Evolutionary conservation across 441 rosid species (phyloP).

Genomic region (Theobroma grandiflorum): DNA sequence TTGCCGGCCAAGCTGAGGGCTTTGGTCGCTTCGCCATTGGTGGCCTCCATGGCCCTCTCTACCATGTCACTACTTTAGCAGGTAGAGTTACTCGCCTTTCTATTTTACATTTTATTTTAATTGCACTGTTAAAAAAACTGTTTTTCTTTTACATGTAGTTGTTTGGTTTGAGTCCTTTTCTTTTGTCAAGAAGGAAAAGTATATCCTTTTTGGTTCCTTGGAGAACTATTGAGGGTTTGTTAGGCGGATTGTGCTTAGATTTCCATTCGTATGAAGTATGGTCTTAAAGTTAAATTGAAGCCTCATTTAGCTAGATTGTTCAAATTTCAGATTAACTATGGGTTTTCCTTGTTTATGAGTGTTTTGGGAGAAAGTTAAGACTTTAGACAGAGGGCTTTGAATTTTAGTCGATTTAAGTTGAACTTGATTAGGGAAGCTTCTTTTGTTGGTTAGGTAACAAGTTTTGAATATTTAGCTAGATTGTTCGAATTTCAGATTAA

Average conservation of each 20-base stretch:
- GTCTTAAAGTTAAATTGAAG: neutral
- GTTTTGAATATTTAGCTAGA: neutral
- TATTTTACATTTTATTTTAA: neutral
- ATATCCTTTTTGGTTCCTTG: neutral
- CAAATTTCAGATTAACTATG: neutral
- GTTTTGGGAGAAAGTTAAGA: neutral
- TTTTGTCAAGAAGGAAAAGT: neutral
- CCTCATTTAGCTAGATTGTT: neutral
- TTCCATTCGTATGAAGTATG: neutral
- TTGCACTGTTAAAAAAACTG: neutral
- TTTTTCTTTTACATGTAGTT: neutral
- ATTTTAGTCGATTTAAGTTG: neutral
- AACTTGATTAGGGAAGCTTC: neutral
- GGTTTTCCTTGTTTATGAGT: neutral
- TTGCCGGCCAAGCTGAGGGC: slow-evolving; percentile 87
- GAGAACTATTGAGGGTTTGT: neutral
- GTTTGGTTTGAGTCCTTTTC: neutral
- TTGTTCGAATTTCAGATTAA: neutral
- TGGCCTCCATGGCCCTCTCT: slow-evolving; percentile 74
- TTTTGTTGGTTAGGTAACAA: neutral
- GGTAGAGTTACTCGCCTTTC: slow-evolving; percentile 45
- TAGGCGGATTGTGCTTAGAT: neutral
- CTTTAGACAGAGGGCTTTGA: neutral
- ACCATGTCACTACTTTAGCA: slow-evolving; percentile 67
- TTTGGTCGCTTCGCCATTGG: slow-evolving; percentile 85